Evolutionary conservation across 148 eudicot species (phyloP).

Genomic region (Spergularia marina): DNA sequence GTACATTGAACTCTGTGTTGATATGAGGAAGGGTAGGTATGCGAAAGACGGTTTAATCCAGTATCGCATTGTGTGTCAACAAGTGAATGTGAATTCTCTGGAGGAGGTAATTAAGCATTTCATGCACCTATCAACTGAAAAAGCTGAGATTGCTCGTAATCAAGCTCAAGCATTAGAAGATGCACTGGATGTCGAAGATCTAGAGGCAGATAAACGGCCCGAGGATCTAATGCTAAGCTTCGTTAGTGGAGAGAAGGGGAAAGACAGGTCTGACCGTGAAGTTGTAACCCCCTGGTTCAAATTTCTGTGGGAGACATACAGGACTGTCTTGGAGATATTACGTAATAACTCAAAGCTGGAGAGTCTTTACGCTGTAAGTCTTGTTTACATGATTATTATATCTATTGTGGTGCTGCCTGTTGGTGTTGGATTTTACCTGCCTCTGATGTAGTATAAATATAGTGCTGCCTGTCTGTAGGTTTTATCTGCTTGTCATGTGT

Average conservation of each 20-base stretch:
- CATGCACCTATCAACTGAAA: conserved; percentile 88
- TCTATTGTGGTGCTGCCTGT: neutral
- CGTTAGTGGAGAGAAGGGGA: conserved; percentile 94
- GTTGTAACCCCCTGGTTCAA: conserved; percentile 97
- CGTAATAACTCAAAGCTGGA: conserved; percentile 90
- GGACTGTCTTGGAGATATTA: conserved; percentile 78
- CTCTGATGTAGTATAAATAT: no score
- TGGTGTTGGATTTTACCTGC: no score
- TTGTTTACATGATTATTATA: neutral
- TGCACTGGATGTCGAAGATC: conserved; percentile 88
- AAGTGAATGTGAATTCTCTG: conserved; percentile 84
- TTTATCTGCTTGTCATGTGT: neutral
- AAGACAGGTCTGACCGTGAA: conserved; percentile 92
- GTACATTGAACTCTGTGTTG: conserved; percentile 85
- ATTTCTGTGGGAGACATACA: conserved; percentile 90
- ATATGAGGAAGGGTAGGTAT: conserved; percentile 76
- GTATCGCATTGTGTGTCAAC: conserved; percentile 86
- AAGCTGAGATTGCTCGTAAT: conserved; percentile 77
- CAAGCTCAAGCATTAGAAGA: conserved; percentile 91
- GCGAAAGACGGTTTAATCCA: conserved; percentile 94
- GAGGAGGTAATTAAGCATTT: conserved; percentile 95
- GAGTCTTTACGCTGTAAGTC: conserved; percentile 71
- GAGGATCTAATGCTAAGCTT: conserved; percentile 96
- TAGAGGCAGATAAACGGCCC: conserved; percentile 89
- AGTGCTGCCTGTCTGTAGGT: no score